Conservation (phyloP, 2,329 filamentous ascomycete genomes). For the Colletotrichum sp. region DNA sequence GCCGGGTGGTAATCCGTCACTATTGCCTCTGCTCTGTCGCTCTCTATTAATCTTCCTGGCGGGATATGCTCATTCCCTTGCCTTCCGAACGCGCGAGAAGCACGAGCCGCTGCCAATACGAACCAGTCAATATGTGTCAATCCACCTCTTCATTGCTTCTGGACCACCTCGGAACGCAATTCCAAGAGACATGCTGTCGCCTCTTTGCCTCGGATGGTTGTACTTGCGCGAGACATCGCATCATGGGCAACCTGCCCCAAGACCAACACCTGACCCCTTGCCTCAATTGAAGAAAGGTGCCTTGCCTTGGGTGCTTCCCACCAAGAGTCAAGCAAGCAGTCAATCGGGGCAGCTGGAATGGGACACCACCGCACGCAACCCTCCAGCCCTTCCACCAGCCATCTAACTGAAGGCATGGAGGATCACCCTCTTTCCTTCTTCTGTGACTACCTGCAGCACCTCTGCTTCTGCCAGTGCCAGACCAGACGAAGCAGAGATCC, state of each 20-base stretch:
- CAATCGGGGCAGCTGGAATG: not conserved
- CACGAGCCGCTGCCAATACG: conserved; percentile 8
- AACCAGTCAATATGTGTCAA: not conserved
- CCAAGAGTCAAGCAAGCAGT: not conserved
- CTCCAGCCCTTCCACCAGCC: not conserved
- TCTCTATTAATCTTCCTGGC: not conserved
- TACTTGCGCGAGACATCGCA: not conserved
- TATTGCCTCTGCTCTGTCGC: not conserved
- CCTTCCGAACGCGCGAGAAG: not conserved
- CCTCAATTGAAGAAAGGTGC: not conserved
- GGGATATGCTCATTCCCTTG: not conserved
- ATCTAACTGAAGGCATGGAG: not conserved
- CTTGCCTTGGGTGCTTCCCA: not conserved
- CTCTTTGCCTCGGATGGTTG: not conserved
- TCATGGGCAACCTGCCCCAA: not conserved
- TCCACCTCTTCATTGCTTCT: not conserved
- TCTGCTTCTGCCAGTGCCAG: not conserved
- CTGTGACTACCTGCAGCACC: not conserved
- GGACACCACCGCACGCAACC: not conserved
- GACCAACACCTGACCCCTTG: not conserved
- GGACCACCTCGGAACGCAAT: not conserved
- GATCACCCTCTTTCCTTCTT: not conserved
- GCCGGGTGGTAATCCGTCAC: conserved; percentile 1
- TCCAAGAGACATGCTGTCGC: not conserved
- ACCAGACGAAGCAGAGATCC: conserved; percentile 8